A percentile compares a stretch with the other conserved stretches of the same genome.
Conservation (phyloP, 805 yeast genomes). For the Ogataea minuta region DNA sequence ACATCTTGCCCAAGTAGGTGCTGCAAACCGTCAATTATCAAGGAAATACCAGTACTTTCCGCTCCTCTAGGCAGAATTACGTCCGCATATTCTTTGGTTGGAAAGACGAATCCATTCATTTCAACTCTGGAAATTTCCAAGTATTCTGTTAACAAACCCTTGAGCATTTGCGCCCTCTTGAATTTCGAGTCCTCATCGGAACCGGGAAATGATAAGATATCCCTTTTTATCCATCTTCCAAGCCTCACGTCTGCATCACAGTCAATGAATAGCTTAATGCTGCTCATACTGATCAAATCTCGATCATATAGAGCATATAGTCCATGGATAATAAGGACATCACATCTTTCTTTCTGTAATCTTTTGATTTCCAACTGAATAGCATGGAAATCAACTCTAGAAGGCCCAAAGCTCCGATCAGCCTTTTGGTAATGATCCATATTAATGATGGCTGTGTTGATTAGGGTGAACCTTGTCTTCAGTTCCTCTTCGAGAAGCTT, state of each 20-base stretch:
- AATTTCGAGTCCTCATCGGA: constrained; percentile 6
- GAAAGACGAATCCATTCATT: constrained; percentile 60
- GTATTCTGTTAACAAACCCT: constrained; percentile 45
- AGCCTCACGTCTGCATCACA: constrained; percentile 83
- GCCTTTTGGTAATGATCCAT: constrained; percentile 21
- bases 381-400: constrained; percentile 40
- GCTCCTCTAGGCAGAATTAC: constrained; percentile 72
- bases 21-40: constrained; percentile 64
- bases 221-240: constrained; percentile 66
- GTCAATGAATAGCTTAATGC: constrained; percentile 72
- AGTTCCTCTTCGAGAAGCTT: constrained; percentile 23
- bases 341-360: constrained; percentile 15
- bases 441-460: constrained; percentile 24
- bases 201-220: constrained; percentile 18
- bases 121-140: constrained; percentile 60
- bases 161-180: constrained; percentile 22
- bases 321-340: constrained; percentile 63
- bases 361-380: constrained; percentile 18
- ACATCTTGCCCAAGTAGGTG: constrained; percentile 31
- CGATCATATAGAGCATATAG: constrained; percentile 73
- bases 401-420: constrained; percentile 32
- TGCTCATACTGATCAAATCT: constrained; percentile 51
- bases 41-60: constrained; percentile 51
- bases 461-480: constrained; percentile 18
- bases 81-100: constrained; percentile 74